phyloP scores from a whole-genome alignment of 2,329 filamentous ascomycete species.

The Penicillium sp. region DNA sequence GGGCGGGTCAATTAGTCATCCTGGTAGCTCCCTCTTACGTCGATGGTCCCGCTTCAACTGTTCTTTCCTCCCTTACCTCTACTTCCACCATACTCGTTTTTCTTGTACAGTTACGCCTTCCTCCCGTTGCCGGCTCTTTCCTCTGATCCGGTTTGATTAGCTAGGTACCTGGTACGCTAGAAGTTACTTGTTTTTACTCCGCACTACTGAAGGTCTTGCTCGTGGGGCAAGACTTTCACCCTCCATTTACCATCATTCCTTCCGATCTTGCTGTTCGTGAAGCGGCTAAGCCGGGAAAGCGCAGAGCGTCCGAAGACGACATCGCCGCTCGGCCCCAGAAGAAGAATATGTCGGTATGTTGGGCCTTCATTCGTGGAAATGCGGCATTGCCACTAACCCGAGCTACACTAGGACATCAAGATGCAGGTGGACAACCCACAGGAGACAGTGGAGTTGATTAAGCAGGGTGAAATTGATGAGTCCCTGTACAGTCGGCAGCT shows the following conservation, averaged over 20 bases:
- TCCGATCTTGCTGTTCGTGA: constrained; percentile 45
- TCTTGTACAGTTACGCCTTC: background rate
- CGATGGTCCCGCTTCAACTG: constrained; percentile 18
- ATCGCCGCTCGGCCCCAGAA: constrained; percentile 51
- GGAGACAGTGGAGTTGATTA: constrained; percentile 61
- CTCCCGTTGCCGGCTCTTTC: background rate
- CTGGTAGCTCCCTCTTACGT: constrained; percentile 26
- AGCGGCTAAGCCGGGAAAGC: constrained; percentile 53
- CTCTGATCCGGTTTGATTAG: constrained; percentile 1
- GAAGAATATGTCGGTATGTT: constrained; percentile 54
- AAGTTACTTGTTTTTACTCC: constrained; percentile 26
- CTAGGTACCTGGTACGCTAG: constrained; percentile 30
- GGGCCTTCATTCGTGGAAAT: constrained; percentile 1
- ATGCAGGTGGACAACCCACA: constrained; percentile 65
- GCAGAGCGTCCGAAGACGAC: constrained; percentile 52
- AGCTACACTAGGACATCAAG: constrained; percentile 48
- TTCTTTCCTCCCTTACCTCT: constrained; percentile 17
- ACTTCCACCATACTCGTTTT: background rate
- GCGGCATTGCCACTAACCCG: constrained; percentile 16
- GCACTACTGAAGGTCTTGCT: constrained; percentile 44
- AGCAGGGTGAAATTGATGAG: constrained; percentile 67
- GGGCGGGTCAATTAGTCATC: constrained; percentile 18
- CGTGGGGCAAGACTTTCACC: constrained; percentile 41
- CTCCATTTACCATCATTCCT: constrained; percentile 42
- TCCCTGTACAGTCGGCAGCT: constrained; percentile 68